A percentile compares a stretch with the other conserved stretches of the same genome.
Conservation (phyloP, 2,329 filamentous ascomycete genomes). For the Phialemoniopsis sp. region DNA sequence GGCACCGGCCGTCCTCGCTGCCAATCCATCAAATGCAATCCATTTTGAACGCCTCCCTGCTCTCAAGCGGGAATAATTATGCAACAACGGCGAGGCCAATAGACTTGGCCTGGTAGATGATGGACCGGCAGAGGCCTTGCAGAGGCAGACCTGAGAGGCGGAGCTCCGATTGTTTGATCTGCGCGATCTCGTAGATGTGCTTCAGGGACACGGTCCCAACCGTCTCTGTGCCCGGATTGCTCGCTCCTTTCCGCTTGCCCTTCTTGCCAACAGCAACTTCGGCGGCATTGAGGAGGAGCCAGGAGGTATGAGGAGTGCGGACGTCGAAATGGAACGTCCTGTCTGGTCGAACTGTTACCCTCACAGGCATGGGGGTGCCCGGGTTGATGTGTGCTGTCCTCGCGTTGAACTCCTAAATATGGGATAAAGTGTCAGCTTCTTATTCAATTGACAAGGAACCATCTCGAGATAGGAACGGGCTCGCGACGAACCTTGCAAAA, state of each 20-base stretch:
- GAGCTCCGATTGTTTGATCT: slow-evolving; percentile 83
- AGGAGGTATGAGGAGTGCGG: slow-evolving; percentile 91
- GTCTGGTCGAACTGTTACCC: slow-evolving; percentile 88
- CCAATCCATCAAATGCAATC: too few relatives aligned
- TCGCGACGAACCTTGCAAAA: slow-evolving; percentile 79
- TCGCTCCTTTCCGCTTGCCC: slow-evolving; percentile 73
- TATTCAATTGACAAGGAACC: too few relatives aligned
- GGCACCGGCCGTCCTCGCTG: too few relatives aligned
- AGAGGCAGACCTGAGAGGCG: slow-evolving; percentile 68
- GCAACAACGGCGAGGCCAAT: slow-evolving; percentile 70
- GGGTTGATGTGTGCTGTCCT: slow-evolving; percentile 77
- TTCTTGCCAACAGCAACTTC: slow-evolving; percentile 68
- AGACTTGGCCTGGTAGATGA: slow-evolving; percentile 72
- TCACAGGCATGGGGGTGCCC: slow-evolving; percentile 85
- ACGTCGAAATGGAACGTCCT: slow-evolving; percentile 91
- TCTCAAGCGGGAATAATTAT: slow-evolving; percentile 23
- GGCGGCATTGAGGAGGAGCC: slow-evolving; percentile 80
- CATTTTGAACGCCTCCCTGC: too few relatives aligned
- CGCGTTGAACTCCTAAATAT: slow-evolving; percentile 86
- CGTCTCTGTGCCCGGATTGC: slow-evolving; percentile 68
- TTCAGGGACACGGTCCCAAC: slow-evolving; percentile 89
- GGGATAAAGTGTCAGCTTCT: not conserved
- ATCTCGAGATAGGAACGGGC: not conserved
- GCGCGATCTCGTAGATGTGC: slow-evolving; percentile 96
- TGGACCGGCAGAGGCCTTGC: slow-evolving; percentile 66